These are phyloP conservation scores for Panaeolus cyanescens DNA, from an alignment of 768 basidiomycete genomes.

Conservation along the genomic window DNA sequence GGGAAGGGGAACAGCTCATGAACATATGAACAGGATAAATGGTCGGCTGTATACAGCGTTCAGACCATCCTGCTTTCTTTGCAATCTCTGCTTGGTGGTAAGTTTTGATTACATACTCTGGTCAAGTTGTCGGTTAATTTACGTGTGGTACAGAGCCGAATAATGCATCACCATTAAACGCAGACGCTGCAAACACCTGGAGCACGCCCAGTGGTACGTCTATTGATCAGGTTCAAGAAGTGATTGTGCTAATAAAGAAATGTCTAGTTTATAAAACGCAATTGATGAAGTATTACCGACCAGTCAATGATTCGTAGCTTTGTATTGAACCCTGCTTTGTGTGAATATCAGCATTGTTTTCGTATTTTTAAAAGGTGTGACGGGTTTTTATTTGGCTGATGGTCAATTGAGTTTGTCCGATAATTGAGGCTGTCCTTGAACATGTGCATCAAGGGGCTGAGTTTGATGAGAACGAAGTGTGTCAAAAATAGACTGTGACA, in stretches of 20 bases:
- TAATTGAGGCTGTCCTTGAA: neutral
- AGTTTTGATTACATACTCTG: slow-evolving; percentile 19
- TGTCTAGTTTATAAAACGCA: slow-evolving; percentile 68
- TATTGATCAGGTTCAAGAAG: neutral
- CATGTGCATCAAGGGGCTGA: neutral
- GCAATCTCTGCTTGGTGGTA: slow-evolving; percentile 87
- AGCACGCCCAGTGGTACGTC: slow-evolving; percentile 61
- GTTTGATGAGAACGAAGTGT: neutral
- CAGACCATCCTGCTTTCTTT: slow-evolving; percentile 87
- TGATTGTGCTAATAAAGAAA: slow-evolving; percentile 8
- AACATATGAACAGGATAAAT: slow-evolving; percentile 66
- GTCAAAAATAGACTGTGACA: neutral
- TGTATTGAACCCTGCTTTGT: neutral
- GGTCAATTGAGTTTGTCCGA: neutral
- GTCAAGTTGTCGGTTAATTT: slow-evolving; percentile 4
- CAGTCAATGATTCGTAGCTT: slow-evolving; percentile 36
- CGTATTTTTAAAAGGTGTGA: neutral
- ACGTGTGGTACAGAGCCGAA: slow-evolving; percentile 68
- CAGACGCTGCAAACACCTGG: slow-evolving; percentile 86
- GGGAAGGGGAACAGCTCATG: neutral
- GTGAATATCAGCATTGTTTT: neutral
- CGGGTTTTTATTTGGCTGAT: neutral
- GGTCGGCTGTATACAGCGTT: slow-evolving; percentile 92
- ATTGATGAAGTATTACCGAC: slow-evolving; percentile 73
- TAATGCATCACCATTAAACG: slow-evolving; percentile 88